Conservation (phyloP, 345 rosid species). For the Erysimum cheiranthoides region DNA sequence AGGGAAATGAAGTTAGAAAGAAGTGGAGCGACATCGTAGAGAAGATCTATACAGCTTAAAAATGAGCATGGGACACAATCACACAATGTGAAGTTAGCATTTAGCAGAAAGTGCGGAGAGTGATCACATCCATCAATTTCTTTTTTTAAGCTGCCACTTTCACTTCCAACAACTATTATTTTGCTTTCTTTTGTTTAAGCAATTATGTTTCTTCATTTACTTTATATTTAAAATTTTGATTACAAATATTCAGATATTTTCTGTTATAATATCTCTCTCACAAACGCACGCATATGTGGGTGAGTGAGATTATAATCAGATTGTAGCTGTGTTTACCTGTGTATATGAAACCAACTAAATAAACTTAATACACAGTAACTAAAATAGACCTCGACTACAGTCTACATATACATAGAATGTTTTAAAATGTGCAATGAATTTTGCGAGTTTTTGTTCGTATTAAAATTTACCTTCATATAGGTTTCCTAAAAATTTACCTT, state of each 20-base stretch:
- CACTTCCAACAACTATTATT: not conserved
- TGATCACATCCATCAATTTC: slow-evolving; percentile 18
- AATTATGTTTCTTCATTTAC: not conserved
- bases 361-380: not conserved
- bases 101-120: slow-evolving; percentile 21
- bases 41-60: not conserved
- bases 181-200: slow-evolving; percentile 3
- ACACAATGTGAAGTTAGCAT: not conserved
- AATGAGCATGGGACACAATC: not conserved
- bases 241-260: not conserved
- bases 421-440: not conserved
- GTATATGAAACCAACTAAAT: not conserved
- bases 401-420: not conserved
- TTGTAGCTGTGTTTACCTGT: not conserved
- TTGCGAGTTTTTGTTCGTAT: not conserved
- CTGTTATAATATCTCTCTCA: not conserved
- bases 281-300: too few relatives aligned
- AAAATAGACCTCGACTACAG: not conserved
- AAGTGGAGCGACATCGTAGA: too few relatives aligned
- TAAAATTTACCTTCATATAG: not conserved
- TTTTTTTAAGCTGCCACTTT: slow-evolving; percentile 4
- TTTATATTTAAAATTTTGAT: not conserved
- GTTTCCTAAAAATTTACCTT: not conserved
- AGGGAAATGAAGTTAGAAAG: too few relatives aligned
- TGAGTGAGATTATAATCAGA: not conserved